Percentiles rank a stretch among this genome's conserved stretches.
Conservation (phyloP, 2,329 filamentous ascomycete species). For the Penicillium sp. region DNA sequence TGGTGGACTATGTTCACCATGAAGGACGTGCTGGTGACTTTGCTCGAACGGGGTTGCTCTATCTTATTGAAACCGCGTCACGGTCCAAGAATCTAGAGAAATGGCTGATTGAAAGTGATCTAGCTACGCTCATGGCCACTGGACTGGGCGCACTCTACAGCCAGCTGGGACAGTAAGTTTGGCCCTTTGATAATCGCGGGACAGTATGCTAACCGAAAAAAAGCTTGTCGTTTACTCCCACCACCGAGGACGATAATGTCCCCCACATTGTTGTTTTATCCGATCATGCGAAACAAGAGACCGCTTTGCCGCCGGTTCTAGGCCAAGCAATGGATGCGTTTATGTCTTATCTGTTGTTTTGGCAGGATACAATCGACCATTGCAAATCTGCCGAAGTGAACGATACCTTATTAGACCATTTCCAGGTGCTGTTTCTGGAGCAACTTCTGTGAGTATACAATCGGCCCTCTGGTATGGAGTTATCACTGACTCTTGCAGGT, state of each 20-base stretch:
- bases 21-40: slow-evolving; percentile 95
- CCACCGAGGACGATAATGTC: slow-evolving; percentile 60
- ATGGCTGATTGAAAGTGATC: slow-evolving; percentile 95
- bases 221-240: slow-evolving; percentile 79
- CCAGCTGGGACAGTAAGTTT: slow-evolving; percentile 58
- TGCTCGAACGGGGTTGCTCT: slow-evolving; percentile 86
- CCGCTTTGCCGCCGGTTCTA: slow-evolving; percentile 74
- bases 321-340: slow-evolving; percentile 89
- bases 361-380: slow-evolving; percentile 97
- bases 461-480: neutral
- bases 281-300: slow-evolving; percentile 74
- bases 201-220: slow-evolving; percentile 47
- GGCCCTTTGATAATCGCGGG: slow-evolving; percentile 19
- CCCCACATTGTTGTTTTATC: slow-evolving; percentile 85
- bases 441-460: slow-evolving; percentile 70
- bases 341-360: slow-evolving; percentile 90
- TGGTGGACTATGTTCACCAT: slow-evolving; percentile 95
- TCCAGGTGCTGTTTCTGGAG: slow-evolving; percentile 92
- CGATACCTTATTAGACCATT: slow-evolving; percentile 90
- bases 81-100: slow-evolving; percentile 79
- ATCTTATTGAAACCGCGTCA: slow-evolving; percentile 91
- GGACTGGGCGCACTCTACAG: slow-evolving; percentile 78
- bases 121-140: slow-evolving; percentile 95
- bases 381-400: slow-evolving; percentile 90
- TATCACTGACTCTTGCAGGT: slow-evolving; percentile 51